Percentiles rank a stretch among this genome's conserved stretches.
phyloP scores from a whole-genome alignment of 83 land plant species.

The Isoetes engelmannii region DNA sequence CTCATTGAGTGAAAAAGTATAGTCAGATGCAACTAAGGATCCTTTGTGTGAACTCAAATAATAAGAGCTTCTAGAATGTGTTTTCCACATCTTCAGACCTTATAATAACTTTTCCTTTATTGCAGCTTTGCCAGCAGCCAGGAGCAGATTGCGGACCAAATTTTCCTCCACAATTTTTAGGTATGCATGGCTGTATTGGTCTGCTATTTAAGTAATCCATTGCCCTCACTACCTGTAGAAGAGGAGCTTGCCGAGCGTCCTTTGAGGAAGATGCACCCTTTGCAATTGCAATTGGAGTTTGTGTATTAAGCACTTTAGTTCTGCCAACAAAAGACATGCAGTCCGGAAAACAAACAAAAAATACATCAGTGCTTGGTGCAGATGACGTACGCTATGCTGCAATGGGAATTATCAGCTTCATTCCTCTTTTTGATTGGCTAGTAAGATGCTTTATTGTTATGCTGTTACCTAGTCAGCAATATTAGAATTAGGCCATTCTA shows the following conservation, averaged over 20 bases:
- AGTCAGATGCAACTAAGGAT: too few species aligned
- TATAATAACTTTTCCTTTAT: not conserved
- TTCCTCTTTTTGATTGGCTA: constrained; percentile 93
- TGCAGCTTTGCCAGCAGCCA: not conserved
- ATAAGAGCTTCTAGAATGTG: not conserved
- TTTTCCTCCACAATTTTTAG: not conserved
- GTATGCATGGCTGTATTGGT: not conserved
- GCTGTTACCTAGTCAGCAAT: too few species aligned
- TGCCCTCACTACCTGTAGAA: not conserved
- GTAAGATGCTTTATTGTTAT: constrained; percentile 18
- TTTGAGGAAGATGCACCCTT: constrained; percentile 61
- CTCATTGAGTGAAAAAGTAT: too few species aligned
- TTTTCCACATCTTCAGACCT: not conserved
- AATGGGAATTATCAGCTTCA: constrained; percentile 76
- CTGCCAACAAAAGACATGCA: constrained; percentile 29
- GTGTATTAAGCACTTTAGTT: constrained; percentile 53
- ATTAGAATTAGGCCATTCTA: too few species aligned
- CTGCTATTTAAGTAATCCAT: not conserved
- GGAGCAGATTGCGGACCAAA: not conserved
- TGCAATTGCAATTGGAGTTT: constrained; percentile 61
- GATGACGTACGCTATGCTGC: constrained; percentile 60
- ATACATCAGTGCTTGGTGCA: constrained; percentile 33
- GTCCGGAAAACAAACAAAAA: constrained; percentile 26
- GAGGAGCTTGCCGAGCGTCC: constrained; percentile 46
- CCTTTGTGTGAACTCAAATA: too few species aligned